phyloP scores from a whole-genome alignment of 2,329 filamentous ascomycete genomes.

The Bretziella fagacearum region DNA sequence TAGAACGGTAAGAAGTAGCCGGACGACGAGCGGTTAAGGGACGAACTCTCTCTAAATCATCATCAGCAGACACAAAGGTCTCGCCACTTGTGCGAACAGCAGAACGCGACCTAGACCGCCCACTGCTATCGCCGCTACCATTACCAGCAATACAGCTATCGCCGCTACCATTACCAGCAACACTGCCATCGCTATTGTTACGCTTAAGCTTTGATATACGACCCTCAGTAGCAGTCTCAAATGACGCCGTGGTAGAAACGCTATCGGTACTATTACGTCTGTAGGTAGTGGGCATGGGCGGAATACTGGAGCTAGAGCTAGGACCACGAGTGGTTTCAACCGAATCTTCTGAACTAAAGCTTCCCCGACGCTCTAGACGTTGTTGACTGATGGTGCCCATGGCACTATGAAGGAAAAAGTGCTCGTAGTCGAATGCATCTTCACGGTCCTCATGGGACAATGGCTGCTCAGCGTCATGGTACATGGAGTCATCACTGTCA shows the following conservation, averaged over 20 bases:
- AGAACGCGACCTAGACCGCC: background rate
- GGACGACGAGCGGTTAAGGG: conserved; percentile 7
- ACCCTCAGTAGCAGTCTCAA: conserved; percentile 39
- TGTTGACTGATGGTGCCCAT: conserved; percentile 57
- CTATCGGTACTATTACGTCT: conserved; percentile 32
- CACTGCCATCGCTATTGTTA: conserved; percentile 16
- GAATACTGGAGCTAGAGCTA: conserved; percentile 19
- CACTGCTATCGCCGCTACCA: background rate
- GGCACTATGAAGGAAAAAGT: conserved; percentile 87
- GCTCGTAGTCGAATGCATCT: conserved; percentile 91
- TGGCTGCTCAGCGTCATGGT: conserved; percentile 44
- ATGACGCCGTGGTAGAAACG: conserved; percentile 35
- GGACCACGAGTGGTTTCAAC: conserved; percentile 44
- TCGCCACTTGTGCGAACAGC: conserved; percentile 18
- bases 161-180: background rate
- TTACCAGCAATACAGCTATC: background rate
- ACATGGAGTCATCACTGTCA: conserved; percentile 46
- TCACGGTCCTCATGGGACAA: conserved; percentile 80
- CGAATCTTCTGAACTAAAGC: conserved; percentile 42
- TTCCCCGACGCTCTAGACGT: conserved; percentile 30
- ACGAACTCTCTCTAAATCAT: conserved; percentile 15
- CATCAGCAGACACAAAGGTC: conserved; percentile 17
- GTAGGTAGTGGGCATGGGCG: conserved; percentile 19
- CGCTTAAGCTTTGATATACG: conserved; percentile 26
- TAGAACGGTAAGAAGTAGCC: conserved; percentile 6